phyloP scores from a whole-genome alignment of 768 basidiomycete genomes.

The Coprinopsis cinerea region DNA sequence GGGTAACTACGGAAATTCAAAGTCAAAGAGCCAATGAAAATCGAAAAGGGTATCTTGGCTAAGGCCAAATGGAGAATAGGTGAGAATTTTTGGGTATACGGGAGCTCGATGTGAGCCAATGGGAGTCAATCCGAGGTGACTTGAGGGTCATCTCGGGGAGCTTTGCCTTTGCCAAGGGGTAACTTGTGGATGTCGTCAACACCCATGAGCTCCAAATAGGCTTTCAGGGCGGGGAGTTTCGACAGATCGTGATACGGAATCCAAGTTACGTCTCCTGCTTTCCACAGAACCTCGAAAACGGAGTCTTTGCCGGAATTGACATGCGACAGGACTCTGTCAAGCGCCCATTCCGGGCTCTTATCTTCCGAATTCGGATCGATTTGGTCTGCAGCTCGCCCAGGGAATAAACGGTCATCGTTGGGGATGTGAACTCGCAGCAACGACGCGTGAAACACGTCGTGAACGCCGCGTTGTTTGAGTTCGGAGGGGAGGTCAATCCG shows the following conservation, averaged over 20 bases:
- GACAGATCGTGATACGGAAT: constrained; percentile 4
- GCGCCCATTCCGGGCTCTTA: constrained; percentile 17
- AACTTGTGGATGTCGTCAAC: background rate
- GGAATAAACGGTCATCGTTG: constrained; percentile 29
- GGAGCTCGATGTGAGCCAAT: too few species aligned
- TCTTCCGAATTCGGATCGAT: constrained; percentile 20
- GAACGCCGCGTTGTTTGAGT: constrained; percentile 19
- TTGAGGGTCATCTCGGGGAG: background rate
- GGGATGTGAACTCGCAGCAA: constrained; percentile 21
- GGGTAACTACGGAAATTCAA: too few species aligned
- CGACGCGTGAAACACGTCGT: constrained; percentile 30
- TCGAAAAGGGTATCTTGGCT: too few species aligned
- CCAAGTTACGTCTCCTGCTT: constrained; percentile 24
- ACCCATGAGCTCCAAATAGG: constrained; percentile 1
- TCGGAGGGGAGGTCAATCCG: background rate
- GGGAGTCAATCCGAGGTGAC: background rate
- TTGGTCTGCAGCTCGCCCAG: constrained; percentile 16
- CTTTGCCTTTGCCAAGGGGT: background rate
- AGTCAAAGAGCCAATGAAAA: too few species aligned
- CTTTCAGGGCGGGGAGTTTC: background rate
- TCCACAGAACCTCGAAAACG: constrained; percentile 23
- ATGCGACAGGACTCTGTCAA: constrained; percentile 4
- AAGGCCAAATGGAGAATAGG: too few species aligned
- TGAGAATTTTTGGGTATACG: too few species aligned
- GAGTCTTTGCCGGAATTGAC: background rate